These are phyloP conservation scores for Fusarium odoratissimum DNA, from an alignment of 2,329 filamentous ascomycete species.

Conservation along the genomic window DNA sequence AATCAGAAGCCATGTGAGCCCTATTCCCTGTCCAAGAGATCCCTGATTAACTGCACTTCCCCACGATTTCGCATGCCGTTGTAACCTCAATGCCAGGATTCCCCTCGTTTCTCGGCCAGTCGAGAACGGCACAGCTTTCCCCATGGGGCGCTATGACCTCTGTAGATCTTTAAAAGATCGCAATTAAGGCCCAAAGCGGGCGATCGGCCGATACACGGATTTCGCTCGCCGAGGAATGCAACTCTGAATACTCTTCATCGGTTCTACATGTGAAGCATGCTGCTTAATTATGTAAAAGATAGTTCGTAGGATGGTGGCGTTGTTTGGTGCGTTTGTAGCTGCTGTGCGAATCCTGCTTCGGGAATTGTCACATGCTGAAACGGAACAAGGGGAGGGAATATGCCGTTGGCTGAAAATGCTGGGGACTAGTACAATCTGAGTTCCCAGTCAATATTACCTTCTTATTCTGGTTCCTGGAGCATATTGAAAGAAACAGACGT, in stretches of 20 bases:
- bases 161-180: constrained; percentile 20
- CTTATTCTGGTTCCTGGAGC: background rate
- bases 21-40: background rate
- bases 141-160: constrained; percentile 6
- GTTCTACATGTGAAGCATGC: constrained; percentile 25
- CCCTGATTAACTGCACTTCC: background rate
- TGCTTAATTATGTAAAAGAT: background rate
- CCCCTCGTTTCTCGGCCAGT: constrained; percentile 1
- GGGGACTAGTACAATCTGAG: background rate
- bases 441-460: background rate
- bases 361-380: background rate
- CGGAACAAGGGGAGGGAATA: background rate
- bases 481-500: background rate
- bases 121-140: constrained; percentile 16
- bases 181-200: constrained; percentile 9
- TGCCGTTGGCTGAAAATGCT: background rate
- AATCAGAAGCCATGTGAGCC: background rate
- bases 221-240: constrained; percentile 27
- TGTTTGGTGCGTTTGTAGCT: background rate
- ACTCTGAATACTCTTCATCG: background rate
- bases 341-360: background rate
- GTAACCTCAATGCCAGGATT: background rate
- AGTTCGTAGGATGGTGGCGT: too few relatives aligned
- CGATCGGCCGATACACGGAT: constrained; percentile 8
- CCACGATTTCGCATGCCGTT: background rate